These are phyloP conservation scores for Salvia miltiorrhiza DNA, from an alignment of 257 asterid genomes.

Conservation along the genomic window DNA sequence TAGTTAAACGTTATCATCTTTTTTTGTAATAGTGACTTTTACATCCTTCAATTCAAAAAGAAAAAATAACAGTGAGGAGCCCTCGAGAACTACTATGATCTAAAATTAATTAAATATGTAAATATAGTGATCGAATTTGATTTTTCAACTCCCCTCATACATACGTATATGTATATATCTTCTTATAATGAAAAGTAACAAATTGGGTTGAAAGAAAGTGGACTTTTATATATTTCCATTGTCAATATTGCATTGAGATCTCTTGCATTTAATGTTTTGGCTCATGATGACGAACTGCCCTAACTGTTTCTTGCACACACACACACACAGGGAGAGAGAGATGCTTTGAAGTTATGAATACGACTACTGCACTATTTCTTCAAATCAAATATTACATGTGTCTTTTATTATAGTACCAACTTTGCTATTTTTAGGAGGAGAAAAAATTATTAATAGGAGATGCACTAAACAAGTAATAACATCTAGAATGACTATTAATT, in stretches of 20 bases:
- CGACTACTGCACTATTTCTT: constrained; percentile 10
- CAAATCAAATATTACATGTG: constrained; percentile 18
- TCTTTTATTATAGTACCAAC: constrained; percentile 11
- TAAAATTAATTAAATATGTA: neutral
- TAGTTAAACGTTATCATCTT: too few relatives aligned
- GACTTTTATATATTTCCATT: constrained; percentile 10
- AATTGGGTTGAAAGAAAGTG: constrained; percentile 19
- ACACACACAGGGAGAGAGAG: neutral
- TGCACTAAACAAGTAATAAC: neutral
- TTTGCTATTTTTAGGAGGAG: constrained; percentile 2
- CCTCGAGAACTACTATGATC: too few relatives aligned
- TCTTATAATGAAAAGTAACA: neutral
- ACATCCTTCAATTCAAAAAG: too few relatives aligned
- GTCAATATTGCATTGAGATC: constrained; percentile 33
- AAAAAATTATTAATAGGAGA: neutral
- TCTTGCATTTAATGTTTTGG: constrained; percentile 47
- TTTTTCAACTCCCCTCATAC: neutral
- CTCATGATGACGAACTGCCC: constrained; percentile 35
- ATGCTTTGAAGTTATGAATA: constrained; percentile 7
- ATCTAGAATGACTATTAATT: neutral
- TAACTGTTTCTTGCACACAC: constrained; percentile 30
- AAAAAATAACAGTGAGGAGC: too few relatives aligned
- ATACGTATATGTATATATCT: neutral
- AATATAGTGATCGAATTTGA: neutral
- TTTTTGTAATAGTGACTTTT: too few relatives aligned